Evolutionary conservation across 306 rosid species (phyloP), one percentile per base, ranked within the genome.

Genomic region (Pterocarpus macrocarpus): DNA sequence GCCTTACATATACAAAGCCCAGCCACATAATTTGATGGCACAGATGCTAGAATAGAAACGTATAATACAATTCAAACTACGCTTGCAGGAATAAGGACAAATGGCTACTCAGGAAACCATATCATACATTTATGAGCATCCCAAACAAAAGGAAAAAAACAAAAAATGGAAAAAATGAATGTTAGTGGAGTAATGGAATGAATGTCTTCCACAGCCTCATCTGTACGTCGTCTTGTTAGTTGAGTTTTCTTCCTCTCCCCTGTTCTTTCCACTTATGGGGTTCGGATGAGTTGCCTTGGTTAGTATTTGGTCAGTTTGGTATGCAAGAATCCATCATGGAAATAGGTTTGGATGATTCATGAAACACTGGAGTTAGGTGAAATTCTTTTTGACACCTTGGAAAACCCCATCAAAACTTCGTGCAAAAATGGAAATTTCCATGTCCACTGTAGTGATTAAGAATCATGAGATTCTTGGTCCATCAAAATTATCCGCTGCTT

Each of bases 401-500:
- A 55, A 63, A 81, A 80, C 72, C 68, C 76, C 28, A 56, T 78
- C 78, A 71, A 82, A 79, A 76, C 45, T 76, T 83, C 64, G 15
- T 66, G 81, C 79, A 75, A 55, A 81, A 73, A 50, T 32, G 73
- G 84, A 74, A 47, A 56, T 58, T 52, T 63, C 78, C 76, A 38
- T 47, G 36, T 59, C 58, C 63, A 66, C 55, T 10, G 81, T 64
- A 76, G 63, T 52, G 73, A 80, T 68, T 44, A 87, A 41, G 86
- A 79, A 85, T 47, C 86, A 61, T 85, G 90, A 39, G 90, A 47
- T 80, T 88, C 97, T 87, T 91, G 94, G 75, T 90, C 97, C 84
- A 89, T 85, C 90, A 93, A 88, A 85, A 93, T 76, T 76, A 90
- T 84, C 6, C 99, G 94, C 85, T 88, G 99, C 95, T 96, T 96